Base-by-base conservation (phyloP, 495 filamentous ascomycete genomes). In the Choiromyces venosus region DNA sequence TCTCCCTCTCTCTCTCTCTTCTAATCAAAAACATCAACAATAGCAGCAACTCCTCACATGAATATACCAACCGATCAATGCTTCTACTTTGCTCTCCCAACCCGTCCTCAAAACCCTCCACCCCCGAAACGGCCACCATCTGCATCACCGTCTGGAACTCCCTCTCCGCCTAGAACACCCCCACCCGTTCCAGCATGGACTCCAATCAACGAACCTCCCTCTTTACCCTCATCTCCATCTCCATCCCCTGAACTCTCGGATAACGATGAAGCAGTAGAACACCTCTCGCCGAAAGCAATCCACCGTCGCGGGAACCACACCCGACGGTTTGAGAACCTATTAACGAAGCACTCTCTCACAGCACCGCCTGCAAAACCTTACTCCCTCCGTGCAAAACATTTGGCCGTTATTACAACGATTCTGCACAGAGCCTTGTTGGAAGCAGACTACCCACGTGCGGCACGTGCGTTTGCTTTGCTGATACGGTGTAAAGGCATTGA, bases 381-480 rank as follows among this genome's bases (percentile, higher is more conserved):
- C n/a, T 65, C 52, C 19, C 64, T 80, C 2, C 79, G 79, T 19
- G 35, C 14, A 3, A 72, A 71, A 18, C 78, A 81, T 67, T 37
- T 71, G 0, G n/a, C 67, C 1, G 73, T 75, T 25, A 68, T 81
- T 42, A 74, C 69, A 16, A 73, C 76, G 2, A 69, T 81, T 16
- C 73, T 81, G 8, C 68, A 81, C 72, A 72, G 73, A 69, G 65
- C 69, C 18, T 69, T 81, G n/a, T 46, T 78, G 37, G 61, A 52
- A 19, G 66, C 64, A 12, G 76, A 80, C 71, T 80, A 70, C 25
- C 19, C 37, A 16, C 70, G 73, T 16, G 79, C 78, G 1, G 65
- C 67, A 7, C 78, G 79, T 21, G 79, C 79, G 12, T 81, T 68
- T 36, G 78, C 66, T 18, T 64, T 81, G 18, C 65, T 81, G 21